Percentiles rank a stretch among this genome's conserved stretches.
phyloP scores from a whole-genome alignment of 805 yeast genomes.

The Zygoascus ofunaensis region DNA sequence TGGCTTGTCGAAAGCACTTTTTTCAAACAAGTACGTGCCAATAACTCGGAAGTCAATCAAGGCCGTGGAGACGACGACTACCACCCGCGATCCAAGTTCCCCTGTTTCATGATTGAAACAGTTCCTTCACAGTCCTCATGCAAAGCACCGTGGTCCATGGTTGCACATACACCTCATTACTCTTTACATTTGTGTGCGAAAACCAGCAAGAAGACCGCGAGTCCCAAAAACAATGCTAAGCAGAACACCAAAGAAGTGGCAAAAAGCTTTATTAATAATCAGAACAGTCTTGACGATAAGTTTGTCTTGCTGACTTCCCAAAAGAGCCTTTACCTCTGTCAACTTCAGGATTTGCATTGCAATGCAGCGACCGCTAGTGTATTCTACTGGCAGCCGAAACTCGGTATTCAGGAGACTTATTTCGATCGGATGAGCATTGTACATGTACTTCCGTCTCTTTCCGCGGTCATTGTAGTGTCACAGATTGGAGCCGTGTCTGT shows the following conservation, averaged over 20 bases:
- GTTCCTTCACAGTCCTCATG: neutral
- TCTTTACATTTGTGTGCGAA: conserved; percentile 3
- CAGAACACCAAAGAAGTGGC: neutral
- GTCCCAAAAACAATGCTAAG: neutral
- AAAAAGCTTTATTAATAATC: neutral
- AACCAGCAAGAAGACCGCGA: neutral
- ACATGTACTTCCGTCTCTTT: conserved; percentile 32
- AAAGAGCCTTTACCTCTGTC: conserved; percentile 36
- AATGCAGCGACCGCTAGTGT: conserved; percentile 38
- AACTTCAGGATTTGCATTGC: conserved; percentile 39
- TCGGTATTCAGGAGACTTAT: conserved; percentile 11
- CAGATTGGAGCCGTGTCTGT: conserved; percentile 38
- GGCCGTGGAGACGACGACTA: conserved; percentile 2
- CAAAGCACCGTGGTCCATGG: neutral
- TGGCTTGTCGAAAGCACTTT: conserved; percentile 27
- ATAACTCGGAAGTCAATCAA: conserved; percentile 3
- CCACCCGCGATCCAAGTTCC: conserved; percentile 16
- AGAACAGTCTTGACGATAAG: conserved; percentile 23
- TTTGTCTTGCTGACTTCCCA: conserved; percentile 40
- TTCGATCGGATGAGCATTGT: conserved; percentile 26
- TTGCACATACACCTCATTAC: neutral
- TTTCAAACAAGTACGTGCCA: conserved; percentile 8
- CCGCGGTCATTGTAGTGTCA: conserved; percentile 35
- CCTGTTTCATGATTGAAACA: conserved; percentile 8
- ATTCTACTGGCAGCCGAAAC: conserved; percentile 29